phyloP scores from a whole-genome alignment of 1,284 basidiomycete species.

The Ceratobasidium theobromae region DNA sequence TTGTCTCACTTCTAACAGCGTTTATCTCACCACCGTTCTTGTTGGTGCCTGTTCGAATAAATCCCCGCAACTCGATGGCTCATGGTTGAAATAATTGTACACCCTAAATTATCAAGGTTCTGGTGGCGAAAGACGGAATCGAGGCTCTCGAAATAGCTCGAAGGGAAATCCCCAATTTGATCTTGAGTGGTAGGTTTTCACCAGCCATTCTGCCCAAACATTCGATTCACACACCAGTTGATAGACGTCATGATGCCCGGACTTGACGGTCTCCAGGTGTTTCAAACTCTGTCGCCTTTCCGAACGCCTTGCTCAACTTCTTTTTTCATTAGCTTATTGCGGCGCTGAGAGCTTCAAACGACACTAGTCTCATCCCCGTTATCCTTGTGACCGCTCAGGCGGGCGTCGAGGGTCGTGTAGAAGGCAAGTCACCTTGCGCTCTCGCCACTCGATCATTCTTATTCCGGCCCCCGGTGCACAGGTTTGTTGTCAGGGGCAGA shows the following conservation, averaged over 20 bases:
- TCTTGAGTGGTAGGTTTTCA: slow-evolving; percentile 41
- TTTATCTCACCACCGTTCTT: slow-evolving; percentile 1
- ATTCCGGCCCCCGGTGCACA: not conserved
- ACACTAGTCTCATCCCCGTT: slow-evolving; percentile 40
- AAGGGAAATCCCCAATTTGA: slow-evolving; percentile 38
- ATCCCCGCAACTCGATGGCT: not conserved
- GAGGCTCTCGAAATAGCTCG: slow-evolving; percentile 44
- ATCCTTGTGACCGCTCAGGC: slow-evolving; percentile 42
- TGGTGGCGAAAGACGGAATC: slow-evolving; percentile 46
- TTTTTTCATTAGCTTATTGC: slow-evolving; percentile 37
- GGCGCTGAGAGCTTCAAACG: slow-evolving; percentile 37
- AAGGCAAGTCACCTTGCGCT: slow-evolving; percentile 35
- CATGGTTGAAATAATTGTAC: not conserved
- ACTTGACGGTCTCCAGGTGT: slow-evolving; percentile 19
- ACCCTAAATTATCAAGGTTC: slow-evolving; percentile 37
- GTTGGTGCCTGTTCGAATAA: not conserved
- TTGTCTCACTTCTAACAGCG: not conserved
- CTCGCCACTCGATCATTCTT: not conserved
- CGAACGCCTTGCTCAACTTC: not conserved
- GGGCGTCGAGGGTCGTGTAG: slow-evolving; percentile 39
- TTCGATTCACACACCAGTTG: not conserved
- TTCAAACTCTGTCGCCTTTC: slow-evolving; percentile 11
- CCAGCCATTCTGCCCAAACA: not conserved
- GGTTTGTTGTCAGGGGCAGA: slow-evolving; percentile 45
- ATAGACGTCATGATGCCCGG: slow-evolving; percentile 47